Evolutionary conservation across 169 alveolate genomes (phyloP).

Genomic region (Perkinsus marinus): DNA sequence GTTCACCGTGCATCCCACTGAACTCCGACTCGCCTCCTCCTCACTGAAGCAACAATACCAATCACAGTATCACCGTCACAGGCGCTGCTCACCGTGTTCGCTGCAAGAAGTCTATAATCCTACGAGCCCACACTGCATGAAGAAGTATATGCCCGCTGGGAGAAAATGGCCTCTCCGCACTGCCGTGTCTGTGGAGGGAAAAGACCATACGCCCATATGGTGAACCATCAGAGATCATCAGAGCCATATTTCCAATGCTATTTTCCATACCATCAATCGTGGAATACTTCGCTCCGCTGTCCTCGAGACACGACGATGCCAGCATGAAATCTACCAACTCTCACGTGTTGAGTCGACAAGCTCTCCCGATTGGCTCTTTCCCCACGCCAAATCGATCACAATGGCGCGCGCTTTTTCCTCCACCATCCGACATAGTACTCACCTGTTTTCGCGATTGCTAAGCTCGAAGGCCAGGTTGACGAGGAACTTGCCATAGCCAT

Average conservation of each 20-base stretch:
- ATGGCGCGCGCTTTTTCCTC: background rate
- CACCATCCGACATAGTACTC: background rate
- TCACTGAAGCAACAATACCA: background rate
- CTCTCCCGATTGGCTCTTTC: background rate
- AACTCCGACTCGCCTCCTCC: background rate
- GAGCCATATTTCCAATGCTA: background rate
- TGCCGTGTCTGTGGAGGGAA: background rate
- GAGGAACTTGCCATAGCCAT: slow-evolving; percentile 76
- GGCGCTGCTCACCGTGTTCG: background rate
- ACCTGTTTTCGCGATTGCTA: background rate
- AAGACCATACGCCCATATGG: background rate
- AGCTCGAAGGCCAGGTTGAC: slow-evolving; percentile 48
- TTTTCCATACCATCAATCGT: no score
- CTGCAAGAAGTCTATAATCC: background rate
- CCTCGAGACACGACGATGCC: no score
- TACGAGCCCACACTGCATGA: background rate
- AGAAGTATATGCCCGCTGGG: background rate
- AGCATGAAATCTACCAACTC: no score
- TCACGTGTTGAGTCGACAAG: background rate
- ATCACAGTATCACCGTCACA: background rate
- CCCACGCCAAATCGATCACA: background rate
- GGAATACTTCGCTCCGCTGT: no score
- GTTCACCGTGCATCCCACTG: background rate
- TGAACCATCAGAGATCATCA: background rate
- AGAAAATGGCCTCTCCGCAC: background rate